phyloP scores from a whole-genome alignment of 2,329 filamentous ascomycete species.

The Dactylellina sp. region DNA sequence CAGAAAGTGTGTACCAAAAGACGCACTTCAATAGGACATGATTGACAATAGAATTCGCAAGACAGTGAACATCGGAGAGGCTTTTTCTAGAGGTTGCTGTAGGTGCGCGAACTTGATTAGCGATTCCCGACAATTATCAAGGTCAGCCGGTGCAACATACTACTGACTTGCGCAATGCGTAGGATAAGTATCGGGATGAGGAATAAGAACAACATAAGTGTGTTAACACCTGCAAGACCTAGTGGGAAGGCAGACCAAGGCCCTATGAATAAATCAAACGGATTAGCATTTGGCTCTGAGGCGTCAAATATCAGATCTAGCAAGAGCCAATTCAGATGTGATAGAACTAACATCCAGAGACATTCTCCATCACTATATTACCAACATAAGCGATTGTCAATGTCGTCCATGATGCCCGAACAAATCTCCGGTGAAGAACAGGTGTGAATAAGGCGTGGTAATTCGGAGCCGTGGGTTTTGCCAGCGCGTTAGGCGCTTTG shows the following conservation, averaged over 20 bases:
- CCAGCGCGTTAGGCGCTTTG: slow-evolving; percentile 51
- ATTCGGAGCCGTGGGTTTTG: slow-evolving; percentile 58
- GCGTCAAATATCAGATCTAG: too few species aligned
- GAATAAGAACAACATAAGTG: slow-evolving; percentile 59
- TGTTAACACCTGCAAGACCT: slow-evolving; percentile 57
- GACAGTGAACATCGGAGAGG: slow-evolving; percentile 58
- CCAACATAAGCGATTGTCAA: slow-evolving; percentile 58
- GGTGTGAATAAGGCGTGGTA: slow-evolving; percentile 60
- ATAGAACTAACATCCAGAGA: slow-evolving; percentile 58
- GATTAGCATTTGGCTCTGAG: background rate
- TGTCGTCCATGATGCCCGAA: slow-evolving; percentile 57
- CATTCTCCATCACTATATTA: slow-evolving; percentile 59
- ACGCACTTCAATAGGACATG: slow-evolving; percentile 57
- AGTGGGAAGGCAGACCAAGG: slow-evolving; percentile 60
- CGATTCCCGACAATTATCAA: background rate
- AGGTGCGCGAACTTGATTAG: slow-evolving; percentile 2
- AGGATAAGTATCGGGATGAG: slow-evolving; percentile 59
- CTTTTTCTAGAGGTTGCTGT: slow-evolving; percentile 56
- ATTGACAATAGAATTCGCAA: slow-evolving; percentile 55
- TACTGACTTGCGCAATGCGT: slow-evolving; percentile 59
- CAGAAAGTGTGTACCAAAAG: slow-evolving; percentile 59
- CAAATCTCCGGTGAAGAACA: slow-evolving; percentile 60
- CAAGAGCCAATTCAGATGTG: background rate
- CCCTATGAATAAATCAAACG: slow-evolving; percentile 23
- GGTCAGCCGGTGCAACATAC: slow-evolving; percentile 28